Percentiles rank a stretch among this genome's conserved stretches.
Evolutionary conservation across 345 rosid species (phyloP).

Genomic region (Populus simonii): DNA sequence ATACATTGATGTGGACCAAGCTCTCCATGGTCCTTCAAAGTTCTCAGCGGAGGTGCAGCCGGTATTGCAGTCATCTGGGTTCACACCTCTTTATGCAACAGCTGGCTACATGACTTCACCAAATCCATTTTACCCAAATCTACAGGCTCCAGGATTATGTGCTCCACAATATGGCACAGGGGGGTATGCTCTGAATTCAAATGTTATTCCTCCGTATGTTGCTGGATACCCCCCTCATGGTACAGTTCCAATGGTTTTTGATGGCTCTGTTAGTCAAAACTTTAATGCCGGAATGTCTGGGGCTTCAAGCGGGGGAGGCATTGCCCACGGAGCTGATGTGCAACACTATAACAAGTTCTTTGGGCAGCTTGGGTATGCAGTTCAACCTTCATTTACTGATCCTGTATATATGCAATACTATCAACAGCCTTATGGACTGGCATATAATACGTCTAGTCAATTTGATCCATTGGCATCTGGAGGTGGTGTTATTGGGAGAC

Average conservation of each 20-base stretch:
- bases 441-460: conserved; percentile 47
- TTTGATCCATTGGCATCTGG: conserved; percentile 36
- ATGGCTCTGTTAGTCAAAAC: conserved; percentile 47
- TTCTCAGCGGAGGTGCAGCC: conserved; percentile 58
- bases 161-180: conserved; percentile 57
- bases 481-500: conserved; percentile 36
- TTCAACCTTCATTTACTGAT: conserved; percentile 60
- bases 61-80: conserved; percentile 58
- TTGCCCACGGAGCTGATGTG: conserved; percentile 40
- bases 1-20: conserved; percentile 29
- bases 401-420: conserved; percentile 68
- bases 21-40: conserved; percentile 41
- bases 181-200: conserved; percentile 59
- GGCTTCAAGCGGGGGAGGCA: conserved; percentile 36
- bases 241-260: conserved; percentile 57
- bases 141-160: conserved; percentile 67
- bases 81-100: conserved; percentile 57
- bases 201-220: conserved; percentile 57
- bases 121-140: conserved; percentile 61
- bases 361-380: conserved; percentile 39
- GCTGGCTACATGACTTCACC: conserved; percentile 63
- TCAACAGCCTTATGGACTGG: conserved; percentile 61
- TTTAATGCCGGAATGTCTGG: conserved; percentile 38
- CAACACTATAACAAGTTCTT: conserved; percentile 43
- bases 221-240: conserved; percentile 71